Evolutionary conservation across 2,329 filamentous ascomycete species (phyloP).

Genomic region (Zelopaecilomyces penicillatus): DNA sequence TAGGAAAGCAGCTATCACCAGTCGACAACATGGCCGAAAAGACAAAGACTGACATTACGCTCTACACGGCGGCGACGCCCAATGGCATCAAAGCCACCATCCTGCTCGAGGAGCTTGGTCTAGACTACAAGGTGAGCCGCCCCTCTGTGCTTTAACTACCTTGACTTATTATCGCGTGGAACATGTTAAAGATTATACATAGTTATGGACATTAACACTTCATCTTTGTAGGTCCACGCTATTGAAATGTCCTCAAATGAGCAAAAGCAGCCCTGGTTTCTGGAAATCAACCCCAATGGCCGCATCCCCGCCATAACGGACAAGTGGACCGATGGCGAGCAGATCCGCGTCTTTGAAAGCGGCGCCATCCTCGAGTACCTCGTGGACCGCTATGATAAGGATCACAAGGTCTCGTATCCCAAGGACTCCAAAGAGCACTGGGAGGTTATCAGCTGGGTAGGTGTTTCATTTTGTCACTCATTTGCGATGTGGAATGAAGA

Average conservation of each 20-base stretch:
- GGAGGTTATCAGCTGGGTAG: constrained; percentile 70
- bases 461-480: constrained; percentile 10
- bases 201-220: not conserved
- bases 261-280: constrained; percentile 83
- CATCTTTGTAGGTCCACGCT: constrained; percentile 35
- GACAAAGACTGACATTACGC: constrained; percentile 53
- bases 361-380: constrained; percentile 81
- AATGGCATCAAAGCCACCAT: constrained; percentile 91
- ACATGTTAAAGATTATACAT: not conserved
- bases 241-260: constrained; percentile 66
- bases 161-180: not conserved
- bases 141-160: not conserved
- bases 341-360: constrained; percentile 72
- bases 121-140: constrained; percentile 61
- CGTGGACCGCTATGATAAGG: constrained; percentile 69
- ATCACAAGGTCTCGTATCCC: constrained; percentile 77
- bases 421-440: constrained; percentile 64
- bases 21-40: constrained; percentile 5
- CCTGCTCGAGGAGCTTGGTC: constrained; percentile 71
- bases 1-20: constrained; percentile 16
- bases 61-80: constrained; percentile 77
- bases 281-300: constrained; percentile 87
- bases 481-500: not conserved
- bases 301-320: constrained; percentile 85
- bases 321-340: constrained; percentile 62